Conservation (phyloP, 1,284 basidiomycete genomes). For the Ustilago shanxiensis region DNA sequence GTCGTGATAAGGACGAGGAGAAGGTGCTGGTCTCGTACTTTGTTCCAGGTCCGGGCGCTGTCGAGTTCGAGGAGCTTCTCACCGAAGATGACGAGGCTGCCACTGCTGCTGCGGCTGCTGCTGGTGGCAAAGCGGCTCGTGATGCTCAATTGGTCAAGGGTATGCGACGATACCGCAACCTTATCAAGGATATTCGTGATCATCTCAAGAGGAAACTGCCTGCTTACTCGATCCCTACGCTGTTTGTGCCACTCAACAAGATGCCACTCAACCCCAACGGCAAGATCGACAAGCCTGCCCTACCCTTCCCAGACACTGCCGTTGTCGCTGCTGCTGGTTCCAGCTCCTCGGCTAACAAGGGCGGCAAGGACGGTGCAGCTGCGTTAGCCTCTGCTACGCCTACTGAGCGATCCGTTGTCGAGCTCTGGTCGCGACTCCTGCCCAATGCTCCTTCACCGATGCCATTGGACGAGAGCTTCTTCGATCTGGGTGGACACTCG, state of each 20-base stretch:
- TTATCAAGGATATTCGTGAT: constrained; percentile 90
- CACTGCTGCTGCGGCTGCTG: constrained; percentile 29
- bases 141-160: constrained; percentile 60
- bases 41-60: constrained; percentile 83
- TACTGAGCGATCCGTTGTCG: constrained; percentile 83
- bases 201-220: constrained; percentile 98
- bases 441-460: constrained; percentile 84
- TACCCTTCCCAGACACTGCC: constrained; percentile 98
- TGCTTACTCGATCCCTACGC: constrained; percentile 72
- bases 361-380: constrained; percentile 24
- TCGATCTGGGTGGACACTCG: constrained; percentile 98
- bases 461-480: constrained; percentile 93
- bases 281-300: constrained; percentile 97
- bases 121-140: constrained; percentile 41
- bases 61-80: constrained; percentile 79
- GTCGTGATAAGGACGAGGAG: constrained; percentile 99
- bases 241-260: constrained; percentile 86
- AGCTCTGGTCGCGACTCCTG: constrained; percentile 84
- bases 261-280: constrained; percentile 99
- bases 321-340: constrained; percentile 72
- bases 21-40: constrained; percentile 99
- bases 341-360: constrained; percentile 19
- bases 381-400: constrained; percentile 72
- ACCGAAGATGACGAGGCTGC: constrained; percentile 71
- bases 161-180: constrained; percentile 73